Evolutionary conservation across 2,329 filamentous ascomycete species (phyloP).

Genomic region (Nigrospora osmanthi): DNA sequence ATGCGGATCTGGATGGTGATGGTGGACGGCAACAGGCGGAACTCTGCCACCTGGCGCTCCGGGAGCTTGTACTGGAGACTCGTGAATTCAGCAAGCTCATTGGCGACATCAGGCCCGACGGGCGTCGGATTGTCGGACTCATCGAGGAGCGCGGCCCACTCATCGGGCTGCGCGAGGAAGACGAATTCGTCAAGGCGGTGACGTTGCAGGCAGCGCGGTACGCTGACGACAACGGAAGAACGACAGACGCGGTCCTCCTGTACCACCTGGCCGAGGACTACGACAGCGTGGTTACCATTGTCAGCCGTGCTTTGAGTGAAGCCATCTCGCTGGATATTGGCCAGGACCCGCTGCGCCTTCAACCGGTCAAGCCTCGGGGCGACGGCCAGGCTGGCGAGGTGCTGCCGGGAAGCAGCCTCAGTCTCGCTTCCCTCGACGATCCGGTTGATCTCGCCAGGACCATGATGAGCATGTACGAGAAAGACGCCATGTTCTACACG

Average conservation of each 20-base stretch:
- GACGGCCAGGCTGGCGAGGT: constrained; percentile 28
- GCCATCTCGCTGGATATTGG: constrained; percentile 81
- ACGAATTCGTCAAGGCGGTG: constrained; percentile 84
- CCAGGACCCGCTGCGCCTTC: constrained; percentile 68
- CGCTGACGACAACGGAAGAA: constrained; percentile 89
- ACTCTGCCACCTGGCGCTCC: constrained; percentile 85
- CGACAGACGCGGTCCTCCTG: constrained; percentile 86
- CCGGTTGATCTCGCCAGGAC: constrained; percentile 51
- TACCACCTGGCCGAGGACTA: constrained; percentile 95
- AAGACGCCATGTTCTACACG: constrained; percentile 52
- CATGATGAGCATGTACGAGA: constrained; percentile 57
- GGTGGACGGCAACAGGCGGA: constrained; percentile 68
- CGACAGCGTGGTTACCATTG: constrained; percentile 83
- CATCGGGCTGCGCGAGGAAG: constrained; percentile 71
- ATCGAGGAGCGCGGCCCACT: constrained; percentile 80
- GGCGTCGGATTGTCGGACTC: constrained; percentile 74
- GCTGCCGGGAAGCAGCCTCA: constrained; percentile 48
- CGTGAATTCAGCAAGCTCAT: constrained; percentile 91
- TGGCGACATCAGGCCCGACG: constrained; percentile 83
- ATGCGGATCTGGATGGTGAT: constrained; percentile 70
- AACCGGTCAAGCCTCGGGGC: constrained; percentile 69
- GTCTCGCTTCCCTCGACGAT: constrained; percentile 51
- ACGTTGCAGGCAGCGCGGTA: constrained; percentile 86
- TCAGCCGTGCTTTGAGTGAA: constrained; percentile 86
- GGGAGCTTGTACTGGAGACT: constrained; percentile 92